Conservation (phyloP, 805 yeast genomes). For the Teunomyces cretensis region DNA sequence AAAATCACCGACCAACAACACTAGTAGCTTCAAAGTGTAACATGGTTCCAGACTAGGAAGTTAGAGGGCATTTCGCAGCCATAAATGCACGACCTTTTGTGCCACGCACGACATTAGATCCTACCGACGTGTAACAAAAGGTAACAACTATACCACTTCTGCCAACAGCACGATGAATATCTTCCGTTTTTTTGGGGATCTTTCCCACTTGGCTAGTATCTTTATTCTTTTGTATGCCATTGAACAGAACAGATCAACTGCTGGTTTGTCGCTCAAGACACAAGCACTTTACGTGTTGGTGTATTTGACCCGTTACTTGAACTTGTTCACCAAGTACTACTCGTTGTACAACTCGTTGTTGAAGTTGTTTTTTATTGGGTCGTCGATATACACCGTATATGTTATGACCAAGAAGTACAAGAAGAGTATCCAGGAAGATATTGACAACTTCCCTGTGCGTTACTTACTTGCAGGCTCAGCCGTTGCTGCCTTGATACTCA, state of each 20-base stretch:
- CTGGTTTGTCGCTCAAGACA: slow-evolving; percentile 87
- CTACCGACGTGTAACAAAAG: neutral
- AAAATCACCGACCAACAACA: neutral
- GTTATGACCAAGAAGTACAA: slow-evolving; percentile 65
- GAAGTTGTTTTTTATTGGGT: slow-evolving; percentile 77
- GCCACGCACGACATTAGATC: neutral
- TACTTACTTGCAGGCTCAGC: slow-evolving; percentile 67
- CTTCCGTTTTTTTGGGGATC: slow-evolving; percentile 59
- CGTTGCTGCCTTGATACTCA: slow-evolving; percentile 57
- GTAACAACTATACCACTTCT: neutral
- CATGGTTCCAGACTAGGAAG: too few species aligned
- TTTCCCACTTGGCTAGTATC: slow-evolving; percentile 80
- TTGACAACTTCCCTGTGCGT: slow-evolving; percentile 67
- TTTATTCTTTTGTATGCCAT: slow-evolving; percentile 74
- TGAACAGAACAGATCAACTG: slow-evolving; percentile 58
- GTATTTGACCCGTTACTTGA: slow-evolving; percentile 70
- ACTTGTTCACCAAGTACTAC: slow-evolving; percentile 53
- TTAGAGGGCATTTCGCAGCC: neutral
- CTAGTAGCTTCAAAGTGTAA: too few species aligned
- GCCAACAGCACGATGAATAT: slow-evolving; percentile 32
- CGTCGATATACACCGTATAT: slow-evolving; percentile 73
- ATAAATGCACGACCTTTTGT: neutral
- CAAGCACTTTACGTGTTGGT: slow-evolving; percentile 77
- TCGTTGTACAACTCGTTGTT: slow-evolving; percentile 76
- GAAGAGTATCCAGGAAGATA: slow-evolving; percentile 60